Conservation (phyloP, 805 yeast genomes). For the Kodamaea hsintzibuensis region DNA sequence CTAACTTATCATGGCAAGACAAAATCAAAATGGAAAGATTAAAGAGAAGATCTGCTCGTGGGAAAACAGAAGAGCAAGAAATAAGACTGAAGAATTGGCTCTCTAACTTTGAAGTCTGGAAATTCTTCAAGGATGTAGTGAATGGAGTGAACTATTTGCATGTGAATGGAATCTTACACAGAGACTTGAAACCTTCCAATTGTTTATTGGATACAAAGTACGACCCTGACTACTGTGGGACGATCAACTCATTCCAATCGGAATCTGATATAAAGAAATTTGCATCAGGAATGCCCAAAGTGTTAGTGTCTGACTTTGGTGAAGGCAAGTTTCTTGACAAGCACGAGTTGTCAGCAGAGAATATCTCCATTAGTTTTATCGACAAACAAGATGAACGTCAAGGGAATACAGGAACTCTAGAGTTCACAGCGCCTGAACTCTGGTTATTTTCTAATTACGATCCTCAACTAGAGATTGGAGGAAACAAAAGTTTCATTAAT, state of each 20-base stretch:
- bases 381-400: constrained; percentile 52
- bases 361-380: constrained; percentile 4
- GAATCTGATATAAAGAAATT: constrained; percentile 14
- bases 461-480: constrained; percentile 15
- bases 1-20: constrained; percentile 26
- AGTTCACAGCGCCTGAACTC: constrained; percentile 85
- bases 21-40: constrained; percentile 27
- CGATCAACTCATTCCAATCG: neutral
- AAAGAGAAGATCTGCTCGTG: constrained; percentile 17
- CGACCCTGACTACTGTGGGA: constrained; percentile 5
- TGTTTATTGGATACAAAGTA: constrained; percentile 57
- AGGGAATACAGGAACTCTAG: constrained; percentile 87
- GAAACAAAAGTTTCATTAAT: constrained; percentile 33
- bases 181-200: constrained; percentile 89
- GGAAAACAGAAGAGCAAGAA: neutral
- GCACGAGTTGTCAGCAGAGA: constrained; percentile 17
- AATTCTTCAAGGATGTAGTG: constrained; percentile 66
- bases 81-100: constrained; percentile 33
- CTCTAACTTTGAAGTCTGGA: constrained; percentile 60
- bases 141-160: constrained; percentile 75
- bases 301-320: constrained; percentile 85
- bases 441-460: constrained; percentile 35
- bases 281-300: constrained; percentile 52
- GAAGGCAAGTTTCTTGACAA: constrained; percentile 79
- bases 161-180: constrained; percentile 72